Evolutionary conservation across 2,329 filamentous ascomycete genomes (phyloP).

Genomic region (Verticillium nonalfalfae): DNA sequence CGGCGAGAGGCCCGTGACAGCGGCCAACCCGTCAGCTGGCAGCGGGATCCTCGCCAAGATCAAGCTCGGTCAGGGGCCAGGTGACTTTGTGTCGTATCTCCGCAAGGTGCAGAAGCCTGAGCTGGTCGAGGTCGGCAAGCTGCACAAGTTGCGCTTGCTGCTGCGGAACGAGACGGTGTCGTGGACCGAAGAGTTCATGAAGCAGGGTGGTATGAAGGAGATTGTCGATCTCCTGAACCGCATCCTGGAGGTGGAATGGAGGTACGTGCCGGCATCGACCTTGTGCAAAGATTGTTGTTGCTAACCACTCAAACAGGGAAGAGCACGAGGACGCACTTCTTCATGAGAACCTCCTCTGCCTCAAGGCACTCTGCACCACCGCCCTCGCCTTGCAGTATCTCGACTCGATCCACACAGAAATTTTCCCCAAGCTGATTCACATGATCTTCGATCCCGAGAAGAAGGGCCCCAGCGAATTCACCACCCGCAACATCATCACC

Average conservation of each 20-base stretch:
- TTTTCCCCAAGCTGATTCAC: constrained; percentile 79
- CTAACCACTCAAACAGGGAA: constrained; percentile 52
- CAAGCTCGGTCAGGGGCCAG: constrained; percentile 67
- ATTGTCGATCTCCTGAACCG: constrained; percentile 80
- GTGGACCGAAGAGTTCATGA: constrained; percentile 91
- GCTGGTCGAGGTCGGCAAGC: constrained; percentile 82
- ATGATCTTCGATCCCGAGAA: constrained; percentile 98
- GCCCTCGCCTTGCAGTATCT: constrained; percentile 79
- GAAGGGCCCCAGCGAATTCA: constrained; percentile 95
- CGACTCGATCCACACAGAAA: constrained; percentile 66
- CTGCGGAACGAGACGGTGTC: constrained; percentile 91
- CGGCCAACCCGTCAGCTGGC: constrained; percentile 46
- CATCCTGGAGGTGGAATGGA: constrained; percentile 96
- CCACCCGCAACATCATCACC: constrained; percentile 83
- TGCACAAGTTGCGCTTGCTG: constrained; percentile 86
- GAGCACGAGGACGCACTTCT: constrained; percentile 92
- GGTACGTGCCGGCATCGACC: constrained; percentile 46
- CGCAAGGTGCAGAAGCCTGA: constrained; percentile 76
- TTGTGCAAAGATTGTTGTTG: not conserved
- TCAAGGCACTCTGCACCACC: constrained; percentile 92
- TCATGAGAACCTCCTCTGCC: constrained; percentile 84
- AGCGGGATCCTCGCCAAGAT: constrained; percentile 59
- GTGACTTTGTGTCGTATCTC: constrained; percentile 82
- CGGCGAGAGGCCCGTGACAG: constrained; percentile 39
- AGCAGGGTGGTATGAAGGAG: constrained; percentile 85